Conservation (phyloP, 2,329 filamentous ascomycete genomes). For the Talaromyces atroroseus region DNA sequence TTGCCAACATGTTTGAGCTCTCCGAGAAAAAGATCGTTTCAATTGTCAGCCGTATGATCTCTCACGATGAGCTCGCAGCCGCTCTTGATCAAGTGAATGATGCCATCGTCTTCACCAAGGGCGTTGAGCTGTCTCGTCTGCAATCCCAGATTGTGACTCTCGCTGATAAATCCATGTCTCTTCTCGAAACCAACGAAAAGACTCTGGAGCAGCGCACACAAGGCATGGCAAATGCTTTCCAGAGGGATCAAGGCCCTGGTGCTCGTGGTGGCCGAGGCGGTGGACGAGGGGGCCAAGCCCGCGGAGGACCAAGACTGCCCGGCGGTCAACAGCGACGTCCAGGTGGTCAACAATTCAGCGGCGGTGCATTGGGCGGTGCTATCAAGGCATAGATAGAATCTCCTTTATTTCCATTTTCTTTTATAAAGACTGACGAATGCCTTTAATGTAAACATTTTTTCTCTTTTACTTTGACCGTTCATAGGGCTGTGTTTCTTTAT, state of each 20-base stretch:
- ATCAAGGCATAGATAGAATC: conserved; percentile 42
- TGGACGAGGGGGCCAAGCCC: conserved; percentile 31
- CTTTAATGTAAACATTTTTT: conserved; percentile 7
- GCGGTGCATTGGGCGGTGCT: conserved; percentile 47
- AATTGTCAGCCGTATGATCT: conserved; percentile 98
- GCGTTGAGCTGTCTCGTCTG: conserved; percentile 91
- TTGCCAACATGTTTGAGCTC: conserved; percentile 94
- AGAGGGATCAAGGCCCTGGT: conserved; percentile 77
- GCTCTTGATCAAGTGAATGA: conserved; percentile 96
- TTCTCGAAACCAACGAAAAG: conserved; percentile 96
- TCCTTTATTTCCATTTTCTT: conserved; percentile 12
- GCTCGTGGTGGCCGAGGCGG: conserved; percentile 59
- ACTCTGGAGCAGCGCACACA: conserved; percentile 95
- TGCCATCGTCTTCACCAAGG: conserved; percentile 98
- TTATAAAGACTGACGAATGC: conserved; percentile 8
- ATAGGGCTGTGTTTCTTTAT: neutral
- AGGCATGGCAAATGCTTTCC: conserved; percentile 90
- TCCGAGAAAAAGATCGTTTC: conserved; percentile 85
- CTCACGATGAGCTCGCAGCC: conserved; percentile 93
- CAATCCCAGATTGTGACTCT: conserved; percentile 92
- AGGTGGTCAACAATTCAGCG: conserved; percentile 46
- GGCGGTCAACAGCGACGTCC: conserved; percentile 40
- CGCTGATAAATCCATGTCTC: conserved; percentile 89
- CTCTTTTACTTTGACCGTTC: neutral
- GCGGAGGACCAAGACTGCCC: conserved; percentile 33